Conservation (phyloP, 2,329 filamentous ascomycete species). For the Ophiobolus disseminans region DNA sequence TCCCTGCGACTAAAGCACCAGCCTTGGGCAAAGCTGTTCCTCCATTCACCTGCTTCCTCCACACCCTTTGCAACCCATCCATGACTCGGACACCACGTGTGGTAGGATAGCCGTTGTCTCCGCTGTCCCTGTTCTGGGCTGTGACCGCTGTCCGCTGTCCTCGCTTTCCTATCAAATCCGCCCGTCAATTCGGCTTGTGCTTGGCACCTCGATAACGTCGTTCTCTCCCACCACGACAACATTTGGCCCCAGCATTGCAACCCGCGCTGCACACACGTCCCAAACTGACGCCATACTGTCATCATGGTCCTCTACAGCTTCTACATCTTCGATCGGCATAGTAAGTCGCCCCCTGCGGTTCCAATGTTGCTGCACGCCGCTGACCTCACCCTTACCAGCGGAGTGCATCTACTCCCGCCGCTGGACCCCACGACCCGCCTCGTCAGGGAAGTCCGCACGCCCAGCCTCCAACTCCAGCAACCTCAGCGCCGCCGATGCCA, state of each 20-base stretch:
- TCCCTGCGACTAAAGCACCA: too few relatives aligned
- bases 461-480: slow-evolving; percentile 58
- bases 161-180: too few relatives aligned
- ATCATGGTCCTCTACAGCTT: slow-evolving; percentile 94
- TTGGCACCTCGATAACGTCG: neutral
- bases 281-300: slow-evolving; percentile 3
- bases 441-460: slow-evolving; percentile 56
- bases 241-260: neutral
- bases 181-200: too few relatives aligned
- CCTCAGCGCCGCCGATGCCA: slow-evolving; percentile 52
- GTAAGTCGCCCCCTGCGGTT: slow-evolving; percentile 60
- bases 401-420: slow-evolving; percentile 96
- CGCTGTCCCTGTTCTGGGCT: too few relatives aligned
- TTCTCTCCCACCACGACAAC: neutral
- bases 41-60: too few relatives aligned
- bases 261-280: too few relatives aligned
- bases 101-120: neutral
- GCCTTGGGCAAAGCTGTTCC: too few relatives aligned
- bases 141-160: too few relatives aligned
- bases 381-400: slow-evolving; percentile 61
- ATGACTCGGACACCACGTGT: neutral
- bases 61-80: neutral
- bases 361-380: slow-evolving; percentile 9
- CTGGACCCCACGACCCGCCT: slow-evolving; percentile 69
- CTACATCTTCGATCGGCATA: slow-evolving; percentile 98